Conservation (phyloP, 148 eudicot species). For the Tetragonia tetragonoides region DNA sequence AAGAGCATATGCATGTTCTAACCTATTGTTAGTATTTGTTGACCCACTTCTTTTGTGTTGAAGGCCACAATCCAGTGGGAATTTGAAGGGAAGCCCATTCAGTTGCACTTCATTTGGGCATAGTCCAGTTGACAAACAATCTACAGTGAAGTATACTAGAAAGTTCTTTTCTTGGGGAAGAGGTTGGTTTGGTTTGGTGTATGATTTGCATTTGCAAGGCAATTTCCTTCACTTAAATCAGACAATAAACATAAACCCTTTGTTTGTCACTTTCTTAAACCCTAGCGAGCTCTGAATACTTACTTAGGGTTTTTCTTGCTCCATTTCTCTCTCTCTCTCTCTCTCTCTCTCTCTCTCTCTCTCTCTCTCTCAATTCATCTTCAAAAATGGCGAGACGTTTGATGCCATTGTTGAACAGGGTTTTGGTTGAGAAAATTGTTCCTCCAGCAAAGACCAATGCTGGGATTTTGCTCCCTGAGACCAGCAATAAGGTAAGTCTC, state of each 20-base stretch:
- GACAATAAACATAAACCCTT: conserved; percentile 12
- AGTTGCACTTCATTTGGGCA: no score
- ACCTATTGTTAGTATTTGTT: no score
- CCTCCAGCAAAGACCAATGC: conserved; percentile 43
- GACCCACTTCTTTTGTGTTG: no score
- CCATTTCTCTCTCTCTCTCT: no score
- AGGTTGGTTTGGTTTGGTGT: no score
- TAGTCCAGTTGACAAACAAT: no score
- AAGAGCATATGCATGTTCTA: no score
- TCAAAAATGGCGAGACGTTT: conserved; percentile 40
- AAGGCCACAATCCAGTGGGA: no score
- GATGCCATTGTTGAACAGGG: conserved; percentile 43
- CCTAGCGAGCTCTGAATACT: background rate
- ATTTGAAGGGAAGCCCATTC: no score
- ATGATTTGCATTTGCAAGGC: background rate
- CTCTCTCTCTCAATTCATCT: background rate
- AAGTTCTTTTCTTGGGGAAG: conserved; percentile 12
- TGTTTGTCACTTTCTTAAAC: conserved; percentile 12
- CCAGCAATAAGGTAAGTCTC: conserved; percentile 26
- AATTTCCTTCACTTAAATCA: background rate
- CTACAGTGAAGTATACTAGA: conserved; percentile 9
- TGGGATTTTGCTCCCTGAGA: conserved; percentile 47
- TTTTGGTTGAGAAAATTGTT: conserved; percentile 45
- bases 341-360: no score
- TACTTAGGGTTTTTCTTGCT: conserved; percentile 11